phyloP scores from a whole-genome alignment of 306 rosid genomes.

The Nissolia schottii region DNA sequence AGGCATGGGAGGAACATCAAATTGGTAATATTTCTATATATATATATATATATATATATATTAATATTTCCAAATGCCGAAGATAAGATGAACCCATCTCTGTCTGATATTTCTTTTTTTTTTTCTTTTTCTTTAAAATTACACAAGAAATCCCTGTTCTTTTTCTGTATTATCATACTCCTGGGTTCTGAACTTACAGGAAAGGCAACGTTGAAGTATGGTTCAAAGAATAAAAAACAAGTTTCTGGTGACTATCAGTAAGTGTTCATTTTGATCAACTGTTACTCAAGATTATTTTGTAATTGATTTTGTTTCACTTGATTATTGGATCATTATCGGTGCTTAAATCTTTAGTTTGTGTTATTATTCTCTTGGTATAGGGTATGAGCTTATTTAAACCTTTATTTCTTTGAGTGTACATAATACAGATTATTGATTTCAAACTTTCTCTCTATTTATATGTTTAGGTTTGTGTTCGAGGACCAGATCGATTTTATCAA shows the following conservation, averaged over 20 bases:
- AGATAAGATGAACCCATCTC: constrained; percentile 87
- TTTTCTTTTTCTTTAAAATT: not conserved
- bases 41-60: not conserved
- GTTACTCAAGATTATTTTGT: not conserved
- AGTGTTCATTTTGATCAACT: constrained; percentile 26
- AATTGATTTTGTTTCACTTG: constrained; percentile 18
- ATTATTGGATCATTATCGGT: constrained; percentile 16
- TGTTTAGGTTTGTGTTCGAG: constrained; percentile 76
- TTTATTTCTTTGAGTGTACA: constrained; percentile 13
- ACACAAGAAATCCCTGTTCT: not conserved
- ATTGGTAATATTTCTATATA: constrained; percentile 43
- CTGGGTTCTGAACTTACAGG: constrained; percentile 46
- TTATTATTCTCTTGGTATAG: constrained; percentile 7
- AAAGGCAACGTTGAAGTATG: constrained; percentile 74
- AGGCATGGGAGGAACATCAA: constrained; percentile 99
- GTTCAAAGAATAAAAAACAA: constrained; percentile 80
- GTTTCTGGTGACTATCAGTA: constrained; percentile 82
- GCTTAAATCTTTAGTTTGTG: not conserved
- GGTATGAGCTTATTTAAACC: not conserved
- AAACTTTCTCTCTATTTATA: constrained; percentile 8
- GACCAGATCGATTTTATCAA: constrained; percentile 95
- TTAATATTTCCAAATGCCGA: constrained; percentile 54
- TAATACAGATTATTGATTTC: constrained; percentile 17
- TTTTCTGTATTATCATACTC: constrained; percentile 12
- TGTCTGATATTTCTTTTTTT: no score